phyloP scores from a whole-genome alignment of 1,284 basidiomycete genomes.

The Singerocomus rubriflavus region DNA sequence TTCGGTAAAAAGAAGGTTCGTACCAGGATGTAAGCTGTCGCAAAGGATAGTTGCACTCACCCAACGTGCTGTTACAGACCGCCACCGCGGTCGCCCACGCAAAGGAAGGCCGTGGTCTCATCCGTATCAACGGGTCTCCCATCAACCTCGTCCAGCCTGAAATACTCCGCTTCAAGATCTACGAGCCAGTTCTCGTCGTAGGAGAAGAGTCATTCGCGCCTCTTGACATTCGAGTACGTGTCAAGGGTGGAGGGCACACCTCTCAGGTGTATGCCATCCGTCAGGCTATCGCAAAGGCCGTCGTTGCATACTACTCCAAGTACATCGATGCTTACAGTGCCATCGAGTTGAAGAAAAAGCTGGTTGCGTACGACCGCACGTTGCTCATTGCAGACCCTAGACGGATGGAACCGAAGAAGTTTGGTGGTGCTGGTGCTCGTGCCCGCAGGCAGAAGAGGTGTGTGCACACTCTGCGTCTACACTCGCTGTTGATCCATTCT shows the following conservation, averaged over 20 bases:
- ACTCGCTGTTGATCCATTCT: conserved; percentile 9
- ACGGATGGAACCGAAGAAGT: conserved; percentile 99
- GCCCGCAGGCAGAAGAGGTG: conserved; percentile 94
- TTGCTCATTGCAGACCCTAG: conserved; percentile 97
- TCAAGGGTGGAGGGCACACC: conserved; percentile 99
- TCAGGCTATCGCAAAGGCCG: conserved; percentile 97
- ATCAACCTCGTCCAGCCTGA: conserved; percentile 94
- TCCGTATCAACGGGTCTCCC: conserved; percentile 97
- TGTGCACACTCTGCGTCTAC: conserved; percentile 24
- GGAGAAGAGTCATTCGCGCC: conserved; percentile 82
- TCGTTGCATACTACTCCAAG: conserved; percentile 99
- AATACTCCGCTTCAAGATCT: conserved; percentile 97
- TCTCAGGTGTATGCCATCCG: conserved; percentile 99
- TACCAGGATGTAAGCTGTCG: conserved; percentile 9
- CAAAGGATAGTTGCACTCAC: conserved; percentile 9
- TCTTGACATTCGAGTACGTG: conserved; percentile 96
- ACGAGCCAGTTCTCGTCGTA: conserved; percentile 90
- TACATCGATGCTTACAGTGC: conserved; percentile 98
- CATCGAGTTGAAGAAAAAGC: conserved; percentile 94
- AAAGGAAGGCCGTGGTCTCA: conserved; percentile 95
- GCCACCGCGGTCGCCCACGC: conserved; percentile 96
- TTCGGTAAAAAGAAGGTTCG: conserved; percentile 98
- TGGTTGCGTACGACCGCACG: conserved; percentile 93
- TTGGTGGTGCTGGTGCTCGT: conserved; percentile 95
- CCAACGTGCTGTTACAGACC: conserved; percentile 54